phyloP scores from a whole-genome alignment of 2,329 filamentous ascomycete genomes.

The Penicillium sp. region DNA sequence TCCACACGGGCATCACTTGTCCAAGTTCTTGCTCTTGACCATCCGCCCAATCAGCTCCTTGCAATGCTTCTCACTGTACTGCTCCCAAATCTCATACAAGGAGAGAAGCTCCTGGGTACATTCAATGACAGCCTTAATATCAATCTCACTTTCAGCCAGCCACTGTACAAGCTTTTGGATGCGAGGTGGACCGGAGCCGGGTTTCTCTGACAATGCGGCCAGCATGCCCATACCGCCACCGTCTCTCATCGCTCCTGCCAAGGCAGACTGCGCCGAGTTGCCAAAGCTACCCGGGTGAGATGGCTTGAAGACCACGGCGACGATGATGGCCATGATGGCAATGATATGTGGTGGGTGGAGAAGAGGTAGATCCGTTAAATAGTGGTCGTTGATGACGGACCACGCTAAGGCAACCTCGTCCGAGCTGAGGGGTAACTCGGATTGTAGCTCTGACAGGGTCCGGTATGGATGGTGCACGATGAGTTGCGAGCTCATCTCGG shows the following conservation, averaged over 20 bases:
- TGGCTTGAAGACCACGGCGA: constrained; percentile 80
- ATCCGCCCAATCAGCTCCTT: constrained; percentile 65
- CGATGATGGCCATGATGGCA: constrained; percentile 80
- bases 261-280: constrained; percentile 34
- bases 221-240: constrained; percentile 38
- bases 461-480: constrained; percentile 92
- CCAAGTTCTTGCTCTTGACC: constrained; percentile 61
- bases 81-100: constrained; percentile 76
- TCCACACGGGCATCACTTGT: constrained; percentile 49
- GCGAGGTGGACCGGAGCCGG: constrained; percentile 33
- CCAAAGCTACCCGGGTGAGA: constrained; percentile 46
- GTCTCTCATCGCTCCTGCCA: constrained; percentile 41
- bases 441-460: constrained; percentile 70
- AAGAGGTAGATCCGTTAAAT: constrained; percentile 86
- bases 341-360: constrained; percentile 84
- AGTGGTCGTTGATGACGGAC: constrained; percentile 88
- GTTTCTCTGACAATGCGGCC: constrained; percentile 37
- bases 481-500: constrained; percentile 84
- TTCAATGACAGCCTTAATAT: constrained; percentile 82
- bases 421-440: constrained; percentile 68
- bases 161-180: constrained; percentile 73
- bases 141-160: constrained; percentile 82
- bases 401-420: constrained; percentile 79
- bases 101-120: constrained; percentile 90
- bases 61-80: constrained; percentile 65